Base-by-base conservation (phyloP, 768 basidiomycete genomes). In the Russula brevipes region DNA sequence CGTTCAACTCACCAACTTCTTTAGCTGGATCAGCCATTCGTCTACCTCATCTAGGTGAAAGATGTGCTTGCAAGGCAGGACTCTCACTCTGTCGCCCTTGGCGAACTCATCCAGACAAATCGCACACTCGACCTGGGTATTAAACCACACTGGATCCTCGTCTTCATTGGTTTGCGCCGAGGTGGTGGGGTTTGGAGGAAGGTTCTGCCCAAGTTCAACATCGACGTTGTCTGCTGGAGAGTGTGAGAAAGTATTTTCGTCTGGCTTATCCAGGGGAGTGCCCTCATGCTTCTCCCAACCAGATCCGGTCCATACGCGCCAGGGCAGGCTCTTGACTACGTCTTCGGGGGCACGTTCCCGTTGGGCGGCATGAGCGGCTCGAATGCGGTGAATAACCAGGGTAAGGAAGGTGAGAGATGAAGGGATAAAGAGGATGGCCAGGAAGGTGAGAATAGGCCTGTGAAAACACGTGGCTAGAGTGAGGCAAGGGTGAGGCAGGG, bases 41-140 rank as follows among this genome's bases (percentile, higher is more conserved):
- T 94, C 93, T 44, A 97, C 84, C 73, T 98, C 96, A 41, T 87
- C 81, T 50, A 91, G 82, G 75, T 98, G 96, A 76, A 97, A 98
- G 58, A 98, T 86, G 72, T 98, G 96, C 52, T 90, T 88, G 70
- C 96, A 98, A 1, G 96, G 96, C 45, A 98, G 72, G 56, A 95
- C 91, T 68, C 95, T 84, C 47, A 98, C 91, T 69, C 85, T 83
- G 72, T 98, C 96, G 3, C 94, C 94, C 70, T 85, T 85, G 45
- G 77, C 84, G 69, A 98, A 98, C 65, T 87, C 84, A 63, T 82
- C 89, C 60, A 98, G 80, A 72, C 96, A 98, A 59, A 98, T 98
- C 39, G 94, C 91, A 70, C 95, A 98, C 73, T 98, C 93, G 57
- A 81, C 72, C 70, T 94, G 91, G 3, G 80, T 74, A 72, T 89